Evolutionary conservation across 2,329 filamentous ascomycete genomes (phyloP).

Genomic region (Fusarium coffeatum): DNA sequence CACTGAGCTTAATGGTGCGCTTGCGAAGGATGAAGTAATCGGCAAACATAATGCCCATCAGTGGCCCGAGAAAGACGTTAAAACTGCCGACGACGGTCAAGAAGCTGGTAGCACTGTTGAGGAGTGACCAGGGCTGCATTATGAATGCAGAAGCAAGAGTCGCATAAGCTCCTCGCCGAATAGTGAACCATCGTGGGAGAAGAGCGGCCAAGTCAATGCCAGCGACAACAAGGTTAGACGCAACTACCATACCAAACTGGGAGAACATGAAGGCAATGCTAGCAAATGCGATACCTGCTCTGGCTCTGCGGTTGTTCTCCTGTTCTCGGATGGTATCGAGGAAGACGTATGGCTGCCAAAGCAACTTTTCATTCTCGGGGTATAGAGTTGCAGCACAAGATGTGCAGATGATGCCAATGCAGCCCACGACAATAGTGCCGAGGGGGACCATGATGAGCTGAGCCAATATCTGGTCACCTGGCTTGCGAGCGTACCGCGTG

Average conservation of each 20-base stretch:
- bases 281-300: slow-evolving; percentile 24
- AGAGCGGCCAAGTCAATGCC: slow-evolving; percentile 8
- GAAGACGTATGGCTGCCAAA: slow-evolving; percentile 3
- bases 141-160: background rate
- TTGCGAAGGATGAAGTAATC: background rate
- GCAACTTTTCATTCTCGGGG: background rate
- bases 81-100: background rate
- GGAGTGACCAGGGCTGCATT: slow-evolving; percentile 3
- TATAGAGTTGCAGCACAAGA: background rate
- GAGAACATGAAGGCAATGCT: slow-evolving; percentile 32
- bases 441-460: slow-evolving; percentile 11
- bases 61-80: background rate
- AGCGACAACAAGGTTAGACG: slow-evolving; percentile 7
- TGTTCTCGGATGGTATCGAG: background rate
- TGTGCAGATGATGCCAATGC: background rate
- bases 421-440: background rate
- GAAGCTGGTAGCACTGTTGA: slow-evolving; percentile 1
- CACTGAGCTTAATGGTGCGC: background rate
- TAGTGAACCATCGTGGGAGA: slow-evolving; percentile 2
- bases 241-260: slow-evolving; percentile 26
- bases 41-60: background rate
- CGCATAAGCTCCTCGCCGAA: background rate
- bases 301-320: slow-evolving; percentile 14
- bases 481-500: slow-evolving; percentile 47
- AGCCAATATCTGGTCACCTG: slow-evolving; percentile 46